These are phyloP conservation scores for Russula dissimulans DNA, from an alignment of 768 basidiomycete species.

Conservation along the genomic window DNA sequence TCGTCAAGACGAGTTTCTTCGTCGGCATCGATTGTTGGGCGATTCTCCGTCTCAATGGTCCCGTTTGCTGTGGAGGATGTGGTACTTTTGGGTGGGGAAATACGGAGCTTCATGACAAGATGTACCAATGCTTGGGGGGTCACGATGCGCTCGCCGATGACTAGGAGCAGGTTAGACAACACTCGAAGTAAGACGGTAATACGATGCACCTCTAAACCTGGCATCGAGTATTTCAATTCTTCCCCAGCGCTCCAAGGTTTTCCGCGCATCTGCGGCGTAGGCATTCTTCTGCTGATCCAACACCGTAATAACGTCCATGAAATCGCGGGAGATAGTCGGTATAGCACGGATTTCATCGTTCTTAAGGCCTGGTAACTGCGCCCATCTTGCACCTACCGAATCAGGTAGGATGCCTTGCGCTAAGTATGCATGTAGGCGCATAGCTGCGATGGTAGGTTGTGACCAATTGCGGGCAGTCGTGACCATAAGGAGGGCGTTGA, in stretches of 20 bases:
- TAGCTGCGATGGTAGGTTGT: conserved; percentile 59
- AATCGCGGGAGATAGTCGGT: conserved; percentile 33
- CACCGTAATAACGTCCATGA: conserved; percentile 36
- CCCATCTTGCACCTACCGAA: conserved; percentile 36
- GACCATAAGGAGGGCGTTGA: conserved; percentile 77
- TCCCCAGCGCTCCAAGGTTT: conserved; percentile 62
- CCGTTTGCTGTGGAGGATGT: conserved; percentile 24
- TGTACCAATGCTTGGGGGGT: conserved; percentile 85
- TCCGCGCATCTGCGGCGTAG: conserved; percentile 45
- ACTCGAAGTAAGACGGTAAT: background rate
- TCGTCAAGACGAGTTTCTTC: conserved; percentile 45
- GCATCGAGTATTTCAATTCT: conserved; percentile 72
- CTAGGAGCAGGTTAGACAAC: conserved; percentile 30
- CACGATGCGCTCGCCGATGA: conserved; percentile 83
- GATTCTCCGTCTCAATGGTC: conserved; percentile 32
- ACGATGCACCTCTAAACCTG: conserved; percentile 66
- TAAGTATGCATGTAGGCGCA: conserved; percentile 77
- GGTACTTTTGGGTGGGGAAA: conserved; percentile 42
- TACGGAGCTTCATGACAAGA: conserved; percentile 73
- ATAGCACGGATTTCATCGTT: conserved; percentile 37
- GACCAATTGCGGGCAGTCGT: conserved; percentile 87
- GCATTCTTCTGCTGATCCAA: conserved; percentile 47
- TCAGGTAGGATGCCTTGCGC: conserved; percentile 73
- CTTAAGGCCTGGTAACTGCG: conserved; percentile 73
- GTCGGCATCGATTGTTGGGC: conserved; percentile 36